These are phyloP conservation scores for Thecaphora frezii DNA, from an alignment of 1,284 basidiomycete genomes.

Conservation along the genomic window DNA sequence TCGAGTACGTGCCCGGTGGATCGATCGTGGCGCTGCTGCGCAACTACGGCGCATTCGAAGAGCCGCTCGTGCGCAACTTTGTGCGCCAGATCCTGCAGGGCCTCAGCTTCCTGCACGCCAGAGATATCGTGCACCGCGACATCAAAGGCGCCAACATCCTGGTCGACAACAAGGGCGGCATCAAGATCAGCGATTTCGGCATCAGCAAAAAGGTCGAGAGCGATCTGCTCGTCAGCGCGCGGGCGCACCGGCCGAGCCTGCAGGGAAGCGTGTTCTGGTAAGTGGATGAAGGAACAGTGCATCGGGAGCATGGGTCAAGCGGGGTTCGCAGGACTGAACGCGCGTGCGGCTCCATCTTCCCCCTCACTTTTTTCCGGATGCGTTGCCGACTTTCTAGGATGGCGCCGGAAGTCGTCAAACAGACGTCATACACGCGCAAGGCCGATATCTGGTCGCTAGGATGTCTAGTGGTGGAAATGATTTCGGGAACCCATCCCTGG, in stretches of 20 bases:
- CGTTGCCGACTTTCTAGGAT: constrained; percentile 62
- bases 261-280: constrained; percentile 92
- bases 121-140: constrained; percentile 95
- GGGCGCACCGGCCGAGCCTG: constrained; percentile 78
- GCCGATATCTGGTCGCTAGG: constrained; percentile 99
- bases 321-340: too few relatives aligned
- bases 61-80: constrained; percentile 89
- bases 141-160: constrained; percentile 98
- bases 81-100: constrained; percentile 90
- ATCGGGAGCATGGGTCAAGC: too few relatives aligned
- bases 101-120: constrained; percentile 86
- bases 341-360: constrained; percentile 63
- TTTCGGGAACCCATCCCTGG: constrained; percentile 96
- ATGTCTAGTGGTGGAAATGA: constrained; percentile 96
- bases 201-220: constrained; percentile 97
- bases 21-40: constrained; percentile 88
- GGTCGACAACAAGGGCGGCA: constrained; percentile 95
- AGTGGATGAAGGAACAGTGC: not conserved
- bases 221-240: constrained; percentile 56
- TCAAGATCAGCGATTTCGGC: constrained; percentile 98
- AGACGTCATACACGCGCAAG: constrained; percentile 87
- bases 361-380: too few relatives aligned
- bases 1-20: constrained; percentile 97
- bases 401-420: constrained; percentile 86
- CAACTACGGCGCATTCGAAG: constrained; percentile 96